Conservation (phyloP, 208 protist genomes). For the Leishmania gerbilli region DNA sequence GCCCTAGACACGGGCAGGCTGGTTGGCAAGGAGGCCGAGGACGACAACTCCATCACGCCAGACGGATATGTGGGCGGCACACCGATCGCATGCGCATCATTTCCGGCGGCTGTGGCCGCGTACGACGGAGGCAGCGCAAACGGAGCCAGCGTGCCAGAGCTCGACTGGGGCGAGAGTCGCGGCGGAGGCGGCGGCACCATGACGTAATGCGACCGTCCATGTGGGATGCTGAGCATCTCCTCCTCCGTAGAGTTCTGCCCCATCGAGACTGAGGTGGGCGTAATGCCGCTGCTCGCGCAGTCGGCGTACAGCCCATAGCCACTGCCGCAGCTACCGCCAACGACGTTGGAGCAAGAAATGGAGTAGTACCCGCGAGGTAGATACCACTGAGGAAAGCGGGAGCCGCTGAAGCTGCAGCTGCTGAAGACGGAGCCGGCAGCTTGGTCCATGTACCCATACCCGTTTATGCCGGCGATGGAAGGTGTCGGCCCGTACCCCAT, state of each 20-base stretch:
- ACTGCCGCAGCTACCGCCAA: background rate
- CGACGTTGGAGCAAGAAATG: background rate
- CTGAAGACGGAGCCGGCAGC: conserved; percentile 16
- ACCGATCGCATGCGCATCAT: background rate
- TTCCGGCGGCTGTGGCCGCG: background rate
- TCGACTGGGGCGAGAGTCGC: conserved; percentile 13
- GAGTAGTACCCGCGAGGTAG: conserved; percentile 24
- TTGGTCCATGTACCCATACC: background rate
- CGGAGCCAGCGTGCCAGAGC: background rate
- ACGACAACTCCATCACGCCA: background rate
- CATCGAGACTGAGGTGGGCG: conserved; percentile 1
- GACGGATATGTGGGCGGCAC: background rate
- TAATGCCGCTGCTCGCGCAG: conserved; percentile 3
- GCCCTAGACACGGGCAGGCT: background rate
- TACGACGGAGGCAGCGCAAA: conserved; percentile 17
- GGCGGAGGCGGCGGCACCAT: conserved; percentile 10
- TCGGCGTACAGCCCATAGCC: conserved; percentile 1
- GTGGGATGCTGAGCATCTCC: conserved; percentile 18
- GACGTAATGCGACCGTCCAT: background rate
- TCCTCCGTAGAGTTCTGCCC: conserved; percentile 5
- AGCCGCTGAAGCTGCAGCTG: conserved; percentile 22
- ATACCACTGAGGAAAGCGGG: conserved; percentile 38
- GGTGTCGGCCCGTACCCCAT: background rate
- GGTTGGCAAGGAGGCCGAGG: background rate
- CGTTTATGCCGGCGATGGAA: background rate